These are phyloP conservation scores for Linnemannia zychae DNA, from an alignment of 192 early-diverging fungal genomes.

Conservation along the genomic window DNA sequence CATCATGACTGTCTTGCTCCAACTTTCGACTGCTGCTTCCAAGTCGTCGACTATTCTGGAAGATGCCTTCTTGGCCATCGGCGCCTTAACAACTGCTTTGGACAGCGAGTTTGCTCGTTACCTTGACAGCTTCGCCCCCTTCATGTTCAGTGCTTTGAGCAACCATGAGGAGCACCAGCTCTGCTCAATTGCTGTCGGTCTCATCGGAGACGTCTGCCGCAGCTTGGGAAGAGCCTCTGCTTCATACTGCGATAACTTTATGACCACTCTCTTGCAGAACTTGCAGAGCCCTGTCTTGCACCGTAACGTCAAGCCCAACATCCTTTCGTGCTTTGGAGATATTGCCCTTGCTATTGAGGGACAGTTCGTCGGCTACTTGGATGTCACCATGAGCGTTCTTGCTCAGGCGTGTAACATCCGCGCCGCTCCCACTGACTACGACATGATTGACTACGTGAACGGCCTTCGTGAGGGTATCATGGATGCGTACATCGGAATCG, in stretches of 20 bases:
- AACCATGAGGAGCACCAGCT: conserved; percentile 95
- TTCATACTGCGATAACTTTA: conserved; percentile 89
- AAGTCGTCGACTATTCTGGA: conserved; percentile 88
- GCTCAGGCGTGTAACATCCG: conserved; percentile 82
- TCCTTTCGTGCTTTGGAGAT: conserved; percentile 97
- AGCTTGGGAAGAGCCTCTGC: conserved; percentile 80
- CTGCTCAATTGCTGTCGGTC: conserved; percentile 94
- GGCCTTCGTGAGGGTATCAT: conserved; percentile 89
- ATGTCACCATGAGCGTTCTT: conserved; percentile 90
- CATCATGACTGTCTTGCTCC: conserved; percentile 90
- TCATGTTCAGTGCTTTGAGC: conserved; percentile 84
- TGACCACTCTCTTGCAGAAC: conserved; percentile 84
- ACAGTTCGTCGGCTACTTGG: conserved; percentile 85
- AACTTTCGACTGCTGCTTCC: conserved; percentile 77
- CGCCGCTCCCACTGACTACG: conserved; percentile 71
- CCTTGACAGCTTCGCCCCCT: conserved; percentile 87
- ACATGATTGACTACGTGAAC: conserved; percentile 90
- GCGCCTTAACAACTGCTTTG: conserved; percentile 86
- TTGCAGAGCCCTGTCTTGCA: conserved; percentile 85
- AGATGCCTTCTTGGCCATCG: conserved; percentile 93
- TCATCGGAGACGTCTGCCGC: conserved; percentile 97
- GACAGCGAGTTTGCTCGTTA: conserved; percentile 92
- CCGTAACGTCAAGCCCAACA: conserved; percentile 91
- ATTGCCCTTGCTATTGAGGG: conserved; percentile 96
- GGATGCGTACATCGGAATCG: conserved; percentile 97